phyloP scores from a whole-genome alignment of 352 stramenopile species.

The Sclerospora graminicola region DNA sequence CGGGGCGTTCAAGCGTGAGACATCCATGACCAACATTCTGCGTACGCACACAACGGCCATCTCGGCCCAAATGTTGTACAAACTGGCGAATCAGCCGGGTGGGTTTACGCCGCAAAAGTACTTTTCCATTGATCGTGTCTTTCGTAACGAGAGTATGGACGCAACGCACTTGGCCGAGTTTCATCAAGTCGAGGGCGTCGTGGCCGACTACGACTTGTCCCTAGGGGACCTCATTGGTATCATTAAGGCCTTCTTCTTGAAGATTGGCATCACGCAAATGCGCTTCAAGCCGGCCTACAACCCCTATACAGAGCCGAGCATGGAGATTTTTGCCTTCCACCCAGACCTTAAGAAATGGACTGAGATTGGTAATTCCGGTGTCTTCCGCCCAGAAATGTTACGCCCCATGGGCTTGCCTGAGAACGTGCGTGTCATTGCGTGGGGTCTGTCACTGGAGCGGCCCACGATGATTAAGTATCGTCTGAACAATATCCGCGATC shows the following conservation, averaged over 20 bases:
- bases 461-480: slow-evolving; percentile 99
- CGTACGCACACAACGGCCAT: slow-evolving; percentile 99
- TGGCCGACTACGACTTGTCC: slow-evolving; percentile 98
- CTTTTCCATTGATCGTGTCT: slow-evolving; percentile 99
- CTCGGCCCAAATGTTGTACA: slow-evolving; percentile 98
- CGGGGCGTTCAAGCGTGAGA: slow-evolving; percentile 87
- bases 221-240: slow-evolving; percentile 98
- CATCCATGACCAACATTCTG: slow-evolving; percentile 98
- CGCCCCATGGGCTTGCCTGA: slow-evolving; percentile 97
- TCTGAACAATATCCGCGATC: slow-evolving; percentile 98
- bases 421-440: slow-evolving; percentile 98
- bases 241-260: slow-evolving; percentile 99
- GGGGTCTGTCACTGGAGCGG: slow-evolving; percentile 97
- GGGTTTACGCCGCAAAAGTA: slow-evolving; percentile 97
- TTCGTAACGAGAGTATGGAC: slow-evolving; percentile 99
- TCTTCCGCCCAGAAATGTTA: slow-evolving; percentile 99
- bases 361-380: slow-evolving; percentile 98
- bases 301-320: slow-evolving; percentile 99
- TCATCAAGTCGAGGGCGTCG: slow-evolving; percentile 98
- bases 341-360: slow-evolving; percentile 99
- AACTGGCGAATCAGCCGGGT: slow-evolving; percentile 89
- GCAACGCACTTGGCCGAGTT: slow-evolving; percentile 99
- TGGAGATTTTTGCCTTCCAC: slow-evolving; percentile 99
- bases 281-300: slow-evolving; percentile 99
- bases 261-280: slow-evolving; percentile 96